Base-by-base conservation (phyloP, 352 stramenopile genomes). In the Globisporangium rhizosaccharum region DNA sequence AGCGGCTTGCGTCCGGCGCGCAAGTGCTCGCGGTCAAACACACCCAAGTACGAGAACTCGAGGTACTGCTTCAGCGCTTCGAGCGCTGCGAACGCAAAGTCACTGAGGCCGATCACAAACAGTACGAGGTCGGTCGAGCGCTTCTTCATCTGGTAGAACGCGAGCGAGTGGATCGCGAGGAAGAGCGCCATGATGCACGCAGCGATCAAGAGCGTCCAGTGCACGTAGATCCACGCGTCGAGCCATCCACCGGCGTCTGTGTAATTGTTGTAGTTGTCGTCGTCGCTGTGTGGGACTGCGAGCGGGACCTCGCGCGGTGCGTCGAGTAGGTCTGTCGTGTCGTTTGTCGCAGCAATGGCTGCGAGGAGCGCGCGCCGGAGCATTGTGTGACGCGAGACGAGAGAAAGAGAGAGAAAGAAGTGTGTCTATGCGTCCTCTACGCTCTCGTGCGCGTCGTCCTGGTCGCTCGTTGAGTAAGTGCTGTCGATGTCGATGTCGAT, bases 81-180 rank as follows among this genome's bases (percentile, higher is more conserved):
- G 26, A 87, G 58, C 28, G 23, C 64, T 30, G 71, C 59, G 52
- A 90, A 90, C 56, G 56, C 48, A 26, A 86, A 55, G 61, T 90
- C 80, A 20, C 71, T 79, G 30, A 87, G 56, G 8, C 73, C 80
- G 59, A 90, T 90, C 51, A 83, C 74, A 50, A 76, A 76, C 18
- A 90, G 67, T 45, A 90, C 62, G 50, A 90, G 68, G 66, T 90
- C 80, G 51, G 80, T 76, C 65, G 87, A 71, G 57, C 80, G 77
- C 26, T 72, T 76, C 74, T 90, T 90, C 33, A 82, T 60, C 1
- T 73, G 77, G 54, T 86, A 78, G 61, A 85, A 82, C 17, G 60
- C 72, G 37, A 75, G 54, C 37, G 80, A 86, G 62, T 87, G 76
- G 50, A 88, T 61, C 53, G 87, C 62, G 56, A 88, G 63, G 61